Evolutionary conservation across 352 stramenopile genomes (phyloP), one percentile per base, ranked within the genome.

Genomic region (Bremia lactucae): DNA sequence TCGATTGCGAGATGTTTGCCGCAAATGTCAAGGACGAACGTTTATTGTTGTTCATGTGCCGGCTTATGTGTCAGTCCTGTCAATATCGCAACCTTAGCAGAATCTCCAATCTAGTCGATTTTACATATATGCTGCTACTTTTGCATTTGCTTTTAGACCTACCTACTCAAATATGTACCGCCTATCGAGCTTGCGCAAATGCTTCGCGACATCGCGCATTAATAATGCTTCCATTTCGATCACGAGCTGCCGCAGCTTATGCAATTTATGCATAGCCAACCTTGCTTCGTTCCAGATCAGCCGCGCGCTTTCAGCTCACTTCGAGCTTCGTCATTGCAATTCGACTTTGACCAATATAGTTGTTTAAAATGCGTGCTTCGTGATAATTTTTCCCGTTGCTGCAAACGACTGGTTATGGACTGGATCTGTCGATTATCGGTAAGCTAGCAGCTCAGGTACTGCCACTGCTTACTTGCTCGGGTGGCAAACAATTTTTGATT

Each of bases 121-220:
- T n/a, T n/a, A n/a, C n/a, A 51, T 95, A 36, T 81, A 76, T 22
- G 80, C 63, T 29, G 60, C 41, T n/a, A 41, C 86, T 20, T 34
- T 76, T 22, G 83, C n/a, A 94, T 43, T 41, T 58, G 10, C 70
- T 83, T 39, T 79, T 96, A 18, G 74, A 95, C 22, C 52, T n/a
- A n/a, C n/a, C n/a, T 96, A 15, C 49, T 96, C 10, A 58, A 95
- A n/a, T 96, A 95, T 47, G 72, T 95, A 4, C 65, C 69, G 22
- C 82, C 84, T 10, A 90, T 90, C 42, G 68, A 88, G 36, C 65
- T 95, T 13, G 70, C 75, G 29, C 59, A 0, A 81, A 95, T 29
- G 61, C 94, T 28, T 55, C 64, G n/a, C n/a, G n/a, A n/a, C n/a
- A n/a, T n/a, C n/a, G n/a, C n/a, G n/a, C n/a, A n/a, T n/a, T n/a